These are phyloP conservation scores for Boletus rufocinnamomeus DNA, from an alignment of 768 basidiomycete species.

Conservation along the genomic window DNA sequence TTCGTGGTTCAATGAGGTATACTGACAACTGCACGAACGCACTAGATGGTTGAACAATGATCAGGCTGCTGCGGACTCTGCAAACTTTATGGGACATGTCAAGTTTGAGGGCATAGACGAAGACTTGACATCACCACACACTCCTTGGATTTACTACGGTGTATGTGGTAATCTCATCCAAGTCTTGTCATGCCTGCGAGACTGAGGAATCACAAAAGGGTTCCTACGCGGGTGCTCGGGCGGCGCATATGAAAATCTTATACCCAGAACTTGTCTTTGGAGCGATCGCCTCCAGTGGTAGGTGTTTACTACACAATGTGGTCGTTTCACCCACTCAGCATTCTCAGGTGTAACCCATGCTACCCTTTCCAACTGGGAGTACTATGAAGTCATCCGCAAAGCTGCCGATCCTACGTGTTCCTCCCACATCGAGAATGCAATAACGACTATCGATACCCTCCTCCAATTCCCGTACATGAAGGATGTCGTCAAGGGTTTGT, in stretches of 20 bases:
- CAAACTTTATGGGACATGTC: slow-evolving; percentile 85
- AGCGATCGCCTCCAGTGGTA: slow-evolving; percentile 85
- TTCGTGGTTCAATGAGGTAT: not conserved
- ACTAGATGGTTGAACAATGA: slow-evolving; percentile 84
- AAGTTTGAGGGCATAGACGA: slow-evolving; percentile 70
- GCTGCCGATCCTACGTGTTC: slow-evolving; percentile 68
- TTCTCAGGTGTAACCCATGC: slow-evolving; percentile 81
- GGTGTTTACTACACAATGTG: slow-evolving; percentile 17
- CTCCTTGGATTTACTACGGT: slow-evolving; percentile 94
- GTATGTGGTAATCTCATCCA: slow-evolving; percentile 43
- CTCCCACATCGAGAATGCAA: slow-evolving; percentile 54
- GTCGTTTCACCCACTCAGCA: not conserved
- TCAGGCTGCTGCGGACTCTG: slow-evolving; percentile 89
- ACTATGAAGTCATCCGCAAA: slow-evolving; percentile 78
- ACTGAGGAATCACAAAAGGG: slow-evolving; percentile 46
- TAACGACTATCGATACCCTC: slow-evolving; percentile 62
- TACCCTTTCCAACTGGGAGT: slow-evolving; percentile 78
- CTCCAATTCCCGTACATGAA: slow-evolving; percentile 52
- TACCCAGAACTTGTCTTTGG: slow-evolving; percentile 90
- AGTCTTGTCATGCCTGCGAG: not conserved
- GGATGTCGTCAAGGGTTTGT: slow-evolving; percentile 63
- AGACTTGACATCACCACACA: slow-evolving; percentile 67
- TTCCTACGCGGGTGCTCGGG: slow-evolving; percentile 90
- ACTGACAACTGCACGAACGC: slow-evolving; percentile 10
- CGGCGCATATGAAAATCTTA: slow-evolving; percentile 86